These are phyloP conservation scores for Dryas integrifolia DNA, from an alignment of 331 rosid species.

Conservation along the genomic window DNA sequence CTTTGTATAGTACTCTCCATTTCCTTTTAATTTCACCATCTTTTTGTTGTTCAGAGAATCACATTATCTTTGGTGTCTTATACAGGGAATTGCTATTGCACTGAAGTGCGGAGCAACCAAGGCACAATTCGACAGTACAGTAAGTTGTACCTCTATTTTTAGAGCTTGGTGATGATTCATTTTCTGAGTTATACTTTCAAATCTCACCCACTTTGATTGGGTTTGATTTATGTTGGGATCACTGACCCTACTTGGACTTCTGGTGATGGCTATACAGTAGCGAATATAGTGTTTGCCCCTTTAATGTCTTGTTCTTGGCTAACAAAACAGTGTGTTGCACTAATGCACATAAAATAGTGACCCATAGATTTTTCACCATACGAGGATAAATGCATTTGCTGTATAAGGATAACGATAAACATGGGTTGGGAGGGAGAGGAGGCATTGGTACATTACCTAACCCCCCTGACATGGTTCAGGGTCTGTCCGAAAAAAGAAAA, in stretches of 20 bases:
- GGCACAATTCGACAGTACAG: constrained; percentile 90
- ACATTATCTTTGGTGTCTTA: constrained; percentile 16
- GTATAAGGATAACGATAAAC: background rate
- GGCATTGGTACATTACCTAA: too few species aligned
- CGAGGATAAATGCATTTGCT: too few species aligned
- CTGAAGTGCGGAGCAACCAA: constrained; percentile 94
- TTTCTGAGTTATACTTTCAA: background rate
- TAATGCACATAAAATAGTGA: background rate
- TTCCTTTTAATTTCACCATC: background rate
- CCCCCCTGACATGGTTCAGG: too few species aligned
- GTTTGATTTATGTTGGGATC: background rate
- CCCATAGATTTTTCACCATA: too few species aligned
- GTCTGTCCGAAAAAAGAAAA: too few species aligned
- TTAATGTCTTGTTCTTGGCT: background rate
- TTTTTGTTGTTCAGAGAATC: background rate
- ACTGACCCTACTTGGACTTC: background rate
- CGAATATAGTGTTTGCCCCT: background rate
- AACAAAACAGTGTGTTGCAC: background rate
- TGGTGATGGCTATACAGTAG: background rate
- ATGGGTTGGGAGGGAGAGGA: background rate
- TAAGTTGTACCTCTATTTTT: constrained; percentile 33
- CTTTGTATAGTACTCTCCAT: background rate
- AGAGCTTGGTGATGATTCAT: background rate
- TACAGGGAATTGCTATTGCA: constrained; percentile 85
- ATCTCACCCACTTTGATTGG: background rate